These are phyloP conservation scores for Tetrapyrgos nigripes DNA, from an alignment of 1,284 basidiomycete species.

Conservation along the genomic window DNA sequence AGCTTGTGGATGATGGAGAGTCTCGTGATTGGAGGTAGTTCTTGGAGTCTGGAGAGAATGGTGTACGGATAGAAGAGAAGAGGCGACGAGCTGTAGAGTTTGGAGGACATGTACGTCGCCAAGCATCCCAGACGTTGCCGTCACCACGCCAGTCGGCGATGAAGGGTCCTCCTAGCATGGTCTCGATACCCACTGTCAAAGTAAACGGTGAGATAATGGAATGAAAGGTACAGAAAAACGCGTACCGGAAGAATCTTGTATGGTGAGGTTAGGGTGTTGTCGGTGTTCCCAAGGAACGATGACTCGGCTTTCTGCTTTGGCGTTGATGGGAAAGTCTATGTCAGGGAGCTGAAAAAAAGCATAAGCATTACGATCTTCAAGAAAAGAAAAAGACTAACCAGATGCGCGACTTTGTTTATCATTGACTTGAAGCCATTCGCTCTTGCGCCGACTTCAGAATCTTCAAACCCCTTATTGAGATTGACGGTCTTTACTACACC, in stretches of 20 bases:
- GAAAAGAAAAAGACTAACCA: conserved; percentile 44
- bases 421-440: conserved; percentile 80
- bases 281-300: conserved; percentile 88
- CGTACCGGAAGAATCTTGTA: conserved; percentile 58
- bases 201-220: conserved; percentile 13
- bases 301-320: conserved; percentile 90
- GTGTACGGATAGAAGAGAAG: conserved; percentile 70
- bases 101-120: conserved; percentile 89
- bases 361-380: too few relatives aligned
- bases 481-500: conserved; percentile 71
- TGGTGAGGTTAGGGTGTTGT: conserved; percentile 71
- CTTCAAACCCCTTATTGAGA: conserved; percentile 61
- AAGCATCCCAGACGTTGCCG: conserved; percentile 87
- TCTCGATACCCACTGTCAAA: conserved; percentile 53
- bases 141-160: conserved; percentile 83
- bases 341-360: conserved; percentile 70
- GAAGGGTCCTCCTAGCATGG: conserved; percentile 75
- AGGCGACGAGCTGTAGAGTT: conserved; percentile 80
- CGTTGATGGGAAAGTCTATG: conserved; percentile 92
- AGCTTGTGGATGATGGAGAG: neutral
- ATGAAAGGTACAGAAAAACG: conserved; percentile 2
- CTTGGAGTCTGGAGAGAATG: conserved; percentile 30
- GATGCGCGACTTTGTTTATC: conserved; percentile 73
- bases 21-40: conserved; percentile 33
- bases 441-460: conserved; percentile 76